These are phyloP conservation scores for Lithospermum erythrorhizon DNA, from an alignment of 257 asterid species.

Conservation along the genomic window DNA sequence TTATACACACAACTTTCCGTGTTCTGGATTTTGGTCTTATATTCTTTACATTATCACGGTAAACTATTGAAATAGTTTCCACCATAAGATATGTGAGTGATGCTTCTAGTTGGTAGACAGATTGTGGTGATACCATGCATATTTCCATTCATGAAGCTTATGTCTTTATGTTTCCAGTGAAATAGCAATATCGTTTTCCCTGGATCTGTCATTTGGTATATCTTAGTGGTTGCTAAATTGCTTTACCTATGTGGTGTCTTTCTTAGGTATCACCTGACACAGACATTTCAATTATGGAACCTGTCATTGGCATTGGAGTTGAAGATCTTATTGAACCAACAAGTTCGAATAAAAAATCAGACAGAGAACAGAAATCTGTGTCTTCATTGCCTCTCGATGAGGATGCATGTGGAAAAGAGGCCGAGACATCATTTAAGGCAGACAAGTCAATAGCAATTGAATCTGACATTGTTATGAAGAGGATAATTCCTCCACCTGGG, in stretches of 20 bases:
- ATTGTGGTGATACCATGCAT: too few species aligned
- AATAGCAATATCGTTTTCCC: too few species aligned
- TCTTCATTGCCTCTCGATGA: slow-evolving; percentile 23
- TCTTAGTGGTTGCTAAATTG: neutral
- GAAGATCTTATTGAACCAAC: slow-evolving; percentile 15
- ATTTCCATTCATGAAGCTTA: too few species aligned
- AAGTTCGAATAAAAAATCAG: slow-evolving; percentile 10
- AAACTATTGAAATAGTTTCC: too few species aligned
- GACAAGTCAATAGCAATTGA: slow-evolving; percentile 37
- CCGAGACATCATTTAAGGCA: slow-evolving; percentile 20
- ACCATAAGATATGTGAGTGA: too few species aligned
- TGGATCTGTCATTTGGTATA: neutral
- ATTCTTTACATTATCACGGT: too few species aligned
- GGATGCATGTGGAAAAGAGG: slow-evolving; percentile 19
- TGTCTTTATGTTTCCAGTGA: too few species aligned
- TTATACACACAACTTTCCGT: too few species aligned
- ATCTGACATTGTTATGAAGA: slow-evolving; percentile 26
- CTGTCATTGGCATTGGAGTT: slow-evolving; percentile 21
- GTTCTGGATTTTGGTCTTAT: too few species aligned
- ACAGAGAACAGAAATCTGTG: slow-evolving; percentile 18
- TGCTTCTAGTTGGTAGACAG: too few species aligned
- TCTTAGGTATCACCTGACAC: slow-evolving; percentile 44
- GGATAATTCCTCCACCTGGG: too few species aligned
- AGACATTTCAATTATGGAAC: slow-evolving; percentile 30
- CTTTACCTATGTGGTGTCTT: neutral